Evolutionary conservation across 345 rosid species (phyloP).

Genomic region (Laguncularia racemosa): DNA sequence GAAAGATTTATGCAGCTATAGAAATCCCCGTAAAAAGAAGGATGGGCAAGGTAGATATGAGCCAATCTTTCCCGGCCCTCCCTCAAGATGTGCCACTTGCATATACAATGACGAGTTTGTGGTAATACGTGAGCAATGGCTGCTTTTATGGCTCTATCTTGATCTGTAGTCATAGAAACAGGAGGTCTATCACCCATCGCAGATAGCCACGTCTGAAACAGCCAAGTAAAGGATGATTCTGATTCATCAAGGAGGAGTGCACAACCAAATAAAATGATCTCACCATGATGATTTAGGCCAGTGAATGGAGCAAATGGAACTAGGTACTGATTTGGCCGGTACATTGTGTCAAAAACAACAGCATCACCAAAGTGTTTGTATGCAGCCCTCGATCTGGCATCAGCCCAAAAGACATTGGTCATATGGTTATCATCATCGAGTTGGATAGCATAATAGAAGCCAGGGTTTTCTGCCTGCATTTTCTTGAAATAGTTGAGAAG

Average conservation of each 20-base stretch:
- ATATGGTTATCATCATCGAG: conserved; percentile 55
- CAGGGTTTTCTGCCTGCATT: conserved; percentile 61
- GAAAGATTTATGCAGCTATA: conserved; percentile 57
- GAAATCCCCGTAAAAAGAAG: conserved; percentile 51
- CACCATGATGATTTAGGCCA: conserved; percentile 60
- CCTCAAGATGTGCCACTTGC: conserved; percentile 68
- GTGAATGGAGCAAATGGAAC: conserved; percentile 73
- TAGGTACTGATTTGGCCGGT: conserved; percentile 61
- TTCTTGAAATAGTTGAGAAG: conserved; percentile 53
- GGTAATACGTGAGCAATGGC: conserved; percentile 54
- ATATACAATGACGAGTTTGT: conserved; percentile 53
- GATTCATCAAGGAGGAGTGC: conserved; percentile 65
- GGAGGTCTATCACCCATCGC: conserved; percentile 53
- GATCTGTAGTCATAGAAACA: conserved; percentile 56
- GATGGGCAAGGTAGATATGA: conserved; percentile 48
- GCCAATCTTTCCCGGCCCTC: conserved; percentile 71
- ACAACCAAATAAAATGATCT: conserved; percentile 60
- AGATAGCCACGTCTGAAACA: conserved; percentile 52
- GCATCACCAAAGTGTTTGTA: conserved; percentile 59
- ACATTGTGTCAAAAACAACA: conserved; percentile 57
- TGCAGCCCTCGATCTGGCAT: conserved; percentile 64
- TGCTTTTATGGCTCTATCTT: conserved; percentile 63
- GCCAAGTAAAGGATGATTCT: conserved; percentile 57
- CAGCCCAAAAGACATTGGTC: conserved; percentile 71
- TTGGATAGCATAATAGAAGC: conserved; percentile 63